Evolutionary conservation across 1,284 basidiomycete species (phyloP).

Genomic region (Caloboletus inedulis): DNA sequence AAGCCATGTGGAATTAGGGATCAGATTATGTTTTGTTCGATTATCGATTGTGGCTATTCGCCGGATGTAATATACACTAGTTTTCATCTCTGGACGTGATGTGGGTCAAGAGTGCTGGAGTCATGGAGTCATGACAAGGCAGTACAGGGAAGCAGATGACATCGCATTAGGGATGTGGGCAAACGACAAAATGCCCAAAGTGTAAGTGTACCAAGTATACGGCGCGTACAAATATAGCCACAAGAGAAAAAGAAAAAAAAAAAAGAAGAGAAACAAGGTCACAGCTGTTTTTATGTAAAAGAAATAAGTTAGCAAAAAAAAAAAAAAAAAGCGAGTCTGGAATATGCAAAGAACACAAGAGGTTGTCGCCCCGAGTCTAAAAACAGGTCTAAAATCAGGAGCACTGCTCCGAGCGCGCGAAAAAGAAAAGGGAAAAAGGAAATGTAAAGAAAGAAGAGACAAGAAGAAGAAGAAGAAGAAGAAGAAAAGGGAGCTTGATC

Average conservation of each 20-base stretch:
- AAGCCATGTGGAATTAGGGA: constrained; percentile 53
- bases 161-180: constrained; percentile 8
- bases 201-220: background rate
- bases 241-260: background rate
- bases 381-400: background rate
- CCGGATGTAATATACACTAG: background rate
- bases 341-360: background rate
- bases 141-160: background rate
- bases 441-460: background rate
- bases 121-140: no score
- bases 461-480: background rate
- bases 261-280: background rate
- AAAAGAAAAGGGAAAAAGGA: background rate
- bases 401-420: background rate
- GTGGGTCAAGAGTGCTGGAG: background rate
- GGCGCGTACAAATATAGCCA: constrained; percentile 4
- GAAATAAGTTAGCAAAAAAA: constrained; percentile 13
- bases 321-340: background rate
- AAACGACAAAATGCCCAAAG: background rate
- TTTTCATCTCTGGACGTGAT: background rate
- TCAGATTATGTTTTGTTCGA: background rate
- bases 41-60: background rate
- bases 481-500: background rate
- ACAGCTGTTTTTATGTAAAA: constrained; percentile 10
- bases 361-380: background rate